These are phyloP conservation scores for Sordariomycetes sp. DNA, from an alignment of 2,329 filamentous ascomycete species.

Conservation along the genomic window DNA sequence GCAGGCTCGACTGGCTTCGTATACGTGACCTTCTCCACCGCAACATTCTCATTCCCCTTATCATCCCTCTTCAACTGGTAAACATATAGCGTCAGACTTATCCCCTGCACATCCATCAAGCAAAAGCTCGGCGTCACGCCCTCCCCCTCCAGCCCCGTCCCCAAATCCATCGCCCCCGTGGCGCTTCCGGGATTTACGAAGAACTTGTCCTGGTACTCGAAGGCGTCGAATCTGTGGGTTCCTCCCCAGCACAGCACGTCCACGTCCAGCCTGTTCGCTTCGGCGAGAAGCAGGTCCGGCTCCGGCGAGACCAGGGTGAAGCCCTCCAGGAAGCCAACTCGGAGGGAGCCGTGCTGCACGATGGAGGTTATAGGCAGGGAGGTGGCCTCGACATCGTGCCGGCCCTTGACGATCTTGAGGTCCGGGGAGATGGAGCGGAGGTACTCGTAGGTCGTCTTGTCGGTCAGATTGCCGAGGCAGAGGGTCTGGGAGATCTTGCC, in stretches of 20 bases:
- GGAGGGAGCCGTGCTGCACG: conserved; percentile 55
- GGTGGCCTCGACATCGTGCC: conserved; percentile 58
- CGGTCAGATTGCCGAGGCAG: conserved; percentile 72
- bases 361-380: conserved; percentile 57
- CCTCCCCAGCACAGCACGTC: conserved; percentile 62
- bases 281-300: conserved; percentile 56
- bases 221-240: conserved; percentile 60
- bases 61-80: conserved; percentile 76
- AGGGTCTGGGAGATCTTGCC: conserved; percentile 78
- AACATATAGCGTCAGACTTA: conserved; percentile 90
- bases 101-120: conserved; percentile 96
- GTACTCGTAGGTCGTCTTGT: conserved; percentile 73
- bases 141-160: conserved; percentile 50
- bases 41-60: conserved; percentile 69
- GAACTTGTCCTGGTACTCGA: conserved; percentile 68
- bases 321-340: conserved; percentile 59
- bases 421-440: conserved; percentile 65
- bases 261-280: conserved; percentile 59
- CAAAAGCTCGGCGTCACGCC: conserved; percentile 88
- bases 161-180: conserved; percentile 52
- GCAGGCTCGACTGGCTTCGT: conserved; percentile 63
- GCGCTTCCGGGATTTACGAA: conserved; percentile 62
- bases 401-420: conserved; percentile 60
- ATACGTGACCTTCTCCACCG: conserved; percentile 79
- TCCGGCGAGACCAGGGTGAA: conserved; percentile 60